Conservation (phyloP, 1,284 basidiomycete species). For the Irpex lacteus region DNA sequence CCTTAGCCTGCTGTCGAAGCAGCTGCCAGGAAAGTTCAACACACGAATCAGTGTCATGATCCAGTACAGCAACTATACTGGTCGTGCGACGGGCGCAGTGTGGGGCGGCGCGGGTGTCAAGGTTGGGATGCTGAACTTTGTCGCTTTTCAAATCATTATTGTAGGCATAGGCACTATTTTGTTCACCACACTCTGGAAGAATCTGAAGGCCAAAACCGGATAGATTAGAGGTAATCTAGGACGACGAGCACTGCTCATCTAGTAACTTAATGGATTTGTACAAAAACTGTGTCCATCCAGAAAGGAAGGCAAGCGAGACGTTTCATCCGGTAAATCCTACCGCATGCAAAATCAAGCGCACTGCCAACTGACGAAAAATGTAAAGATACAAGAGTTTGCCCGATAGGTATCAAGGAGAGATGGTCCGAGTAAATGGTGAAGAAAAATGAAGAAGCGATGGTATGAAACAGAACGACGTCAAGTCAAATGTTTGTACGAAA, state of each 20-base stretch:
- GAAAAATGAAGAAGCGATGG: background rate
- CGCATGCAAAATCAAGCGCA: background rate
- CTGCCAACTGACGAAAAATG: background rate
- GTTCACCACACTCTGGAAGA: slow-evolving; percentile 55
- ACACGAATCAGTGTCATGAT: slow-evolving; percentile 52
- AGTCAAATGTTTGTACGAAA: background rate
- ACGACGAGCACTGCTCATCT: no score
- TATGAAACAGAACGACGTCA: background rate
- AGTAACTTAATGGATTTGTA: no score
- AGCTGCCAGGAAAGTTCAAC: slow-evolving; percentile 63
- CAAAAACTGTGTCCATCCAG: background rate
- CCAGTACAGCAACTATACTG: slow-evolving; percentile 66
- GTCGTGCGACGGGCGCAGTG: slow-evolving; percentile 61
- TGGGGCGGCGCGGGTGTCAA: slow-evolving; percentile 66
- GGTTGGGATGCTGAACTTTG: slow-evolving; percentile 62
- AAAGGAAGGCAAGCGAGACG: background rate
- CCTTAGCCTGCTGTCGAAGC: slow-evolving; percentile 63
- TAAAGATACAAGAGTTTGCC: background rate
- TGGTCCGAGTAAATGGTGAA: background rate
- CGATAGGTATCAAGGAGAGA: background rate
- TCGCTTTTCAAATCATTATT: slow-evolving; percentile 60
- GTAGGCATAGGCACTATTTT: slow-evolving; percentile 57
- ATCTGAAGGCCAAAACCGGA: slow-evolving; percentile 60
- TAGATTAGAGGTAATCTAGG: background rate
- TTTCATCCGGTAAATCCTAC: background rate